Base-by-base conservation (phyloP, 805 yeast genomes). In the Wickerhamiella dianesei region DNA sequence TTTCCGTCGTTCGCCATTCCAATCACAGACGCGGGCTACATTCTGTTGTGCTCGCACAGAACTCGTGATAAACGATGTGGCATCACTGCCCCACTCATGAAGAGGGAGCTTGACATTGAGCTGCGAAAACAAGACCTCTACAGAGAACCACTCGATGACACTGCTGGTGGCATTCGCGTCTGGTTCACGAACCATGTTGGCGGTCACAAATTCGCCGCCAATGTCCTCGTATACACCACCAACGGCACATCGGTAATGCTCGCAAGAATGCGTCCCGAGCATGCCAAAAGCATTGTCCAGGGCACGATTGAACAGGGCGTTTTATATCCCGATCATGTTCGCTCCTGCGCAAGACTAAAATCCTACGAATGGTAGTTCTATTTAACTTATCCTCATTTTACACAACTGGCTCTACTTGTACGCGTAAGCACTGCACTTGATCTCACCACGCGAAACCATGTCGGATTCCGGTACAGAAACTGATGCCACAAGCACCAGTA, bases 1-100 rank as follows among this genome's bases (percentile, higher is more conserved):
- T 43, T 47, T 8, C 52, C 50, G 1, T 13, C 19, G 1, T 18
- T 35, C 72, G 44, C 49, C 43, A 2, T 41, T 2, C 43, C 52
- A 3, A 21, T 49, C 9, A 35, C 37, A 1, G 59, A 56, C 22
- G 44, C 49, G 25, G 65, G 61, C 8, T 56, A 49, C 56, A 69
- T 89, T 1, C 72, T 92, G 43, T 63, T 92, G 44, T 89, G 98
- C 58, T 88, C 96, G 0, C 98, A 89, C 64, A 71, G 72, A 44
- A 84, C 94, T 9, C 78, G 97, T 62, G 98, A 89, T 61, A 88
- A 86, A 62, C 70, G 89, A 51, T 89, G 98, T 64, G 96, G 96
- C 43, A 70, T 86, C 42, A 85, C 96, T 1, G 97, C 97, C 0
- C 96, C 96, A 13, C 73, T 85, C 35, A 73, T 89, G 79, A 81